Base-by-base conservation (phyloP, 306 rosid species). In the Clitoria ternatea region DNA sequence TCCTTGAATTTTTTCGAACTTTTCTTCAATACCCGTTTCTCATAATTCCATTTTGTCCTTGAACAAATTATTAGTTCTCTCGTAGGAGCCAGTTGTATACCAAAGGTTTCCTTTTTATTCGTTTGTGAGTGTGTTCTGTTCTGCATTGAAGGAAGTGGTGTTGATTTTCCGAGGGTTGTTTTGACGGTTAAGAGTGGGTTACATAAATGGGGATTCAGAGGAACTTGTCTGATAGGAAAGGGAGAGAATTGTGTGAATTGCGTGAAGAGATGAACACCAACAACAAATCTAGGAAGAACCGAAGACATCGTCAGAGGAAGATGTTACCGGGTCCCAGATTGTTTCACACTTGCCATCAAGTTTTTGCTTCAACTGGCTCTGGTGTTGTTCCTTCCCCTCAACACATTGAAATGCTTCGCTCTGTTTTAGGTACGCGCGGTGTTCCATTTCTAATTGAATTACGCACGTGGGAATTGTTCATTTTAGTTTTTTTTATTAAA, bases 191-290 rank as follows among this genome's bases (percentile, higher is more conserved):
- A 37, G 53, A 13, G 50, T 78, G 57, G 79, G 3, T 77, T 6
- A 42, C 7, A 42, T 72, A 79, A 79, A 92, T 92, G 98, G 97
- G 98, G 85, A 72, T 88, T 80, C 87, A 81, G 82, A 79, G 73
- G 12, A 69, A 77, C 47, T 47, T 83, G 59, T 73, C 80, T 10
- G 74, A 85, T 48, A 85, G 74, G 1, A 86, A 85, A 73, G 79
- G 79, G 13, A 83, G 82, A 54, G 83, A 72, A 40, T 55, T 76
- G 22, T 74, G 82, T 79, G 85, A 78, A 55, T 69, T 88, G 66
- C 69, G 84, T 4, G 83, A 66, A 42, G 86, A 78, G 61, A 86
- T 85, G 42, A 88, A 64, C 64, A 76, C 82, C 42, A 74, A 66
- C n/a, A 65, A 43, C 84, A 88, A 85, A 74, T 30, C 84, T 1